These are phyloP conservation scores for Echeveria elegans DNA, from an alignment of 164 flowering plant genomes.

Conservation along the genomic window DNA sequence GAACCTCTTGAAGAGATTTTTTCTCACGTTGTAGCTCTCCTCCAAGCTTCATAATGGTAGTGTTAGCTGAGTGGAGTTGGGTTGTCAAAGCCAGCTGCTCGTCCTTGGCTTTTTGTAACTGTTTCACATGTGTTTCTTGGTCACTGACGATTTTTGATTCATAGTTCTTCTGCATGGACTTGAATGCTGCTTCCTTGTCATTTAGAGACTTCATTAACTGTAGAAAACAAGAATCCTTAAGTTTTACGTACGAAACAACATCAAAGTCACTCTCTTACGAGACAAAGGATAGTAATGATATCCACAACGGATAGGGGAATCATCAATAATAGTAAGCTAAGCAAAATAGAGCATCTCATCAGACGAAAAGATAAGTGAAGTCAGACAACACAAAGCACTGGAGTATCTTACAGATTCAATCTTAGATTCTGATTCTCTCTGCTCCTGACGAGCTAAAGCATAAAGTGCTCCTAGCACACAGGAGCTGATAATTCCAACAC, in stretches of 20 bases:
- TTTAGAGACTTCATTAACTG: conserved; percentile 54
- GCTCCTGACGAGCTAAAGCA: conserved; percentile 55
- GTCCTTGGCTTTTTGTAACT: conserved; percentile 24
- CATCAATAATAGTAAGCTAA: too few species aligned
- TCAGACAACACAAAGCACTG: neutral
- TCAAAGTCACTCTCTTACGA: neutral
- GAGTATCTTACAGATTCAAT: conserved; percentile 54
- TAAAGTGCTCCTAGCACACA: conserved; percentile 74
- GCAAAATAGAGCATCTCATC: neutral
- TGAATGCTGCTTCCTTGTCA: conserved; percentile 33
- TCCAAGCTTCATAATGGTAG: conserved; percentile 36
- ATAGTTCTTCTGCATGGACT: conserved; percentile 24
- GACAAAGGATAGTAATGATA: neutral
- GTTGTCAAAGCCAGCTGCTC: conserved; percentile 20
- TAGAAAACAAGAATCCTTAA: neutral
- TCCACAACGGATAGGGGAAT: neutral
- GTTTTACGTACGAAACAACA: neutral
- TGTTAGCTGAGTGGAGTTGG: conserved; percentile 25
- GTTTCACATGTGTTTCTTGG: conserved; percentile 24
- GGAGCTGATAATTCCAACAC: conserved; percentile 50
- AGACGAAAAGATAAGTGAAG: neutral
- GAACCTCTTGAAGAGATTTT: conserved; percentile 38
- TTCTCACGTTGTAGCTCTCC: conserved; percentile 57
- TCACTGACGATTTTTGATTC: conserved; percentile 24
- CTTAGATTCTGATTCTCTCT: conserved; percentile 33